Percentiles rank a stretch among this genome's conserved stretches.
phyloP scores from a whole-genome alignment of 495 filamentous ascomycete genomes.

The Lichenothelia convexa region DNA sequence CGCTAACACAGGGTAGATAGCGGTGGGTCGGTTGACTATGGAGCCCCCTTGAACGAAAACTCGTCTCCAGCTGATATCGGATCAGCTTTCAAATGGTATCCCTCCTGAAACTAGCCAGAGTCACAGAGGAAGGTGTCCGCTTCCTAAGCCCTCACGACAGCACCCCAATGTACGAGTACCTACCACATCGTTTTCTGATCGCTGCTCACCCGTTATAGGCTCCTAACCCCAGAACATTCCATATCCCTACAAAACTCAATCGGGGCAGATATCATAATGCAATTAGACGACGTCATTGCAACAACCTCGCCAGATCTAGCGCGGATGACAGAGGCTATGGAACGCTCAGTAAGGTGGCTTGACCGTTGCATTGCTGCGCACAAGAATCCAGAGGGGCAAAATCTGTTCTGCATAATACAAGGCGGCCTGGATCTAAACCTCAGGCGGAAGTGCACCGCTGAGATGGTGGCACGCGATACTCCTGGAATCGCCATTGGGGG shows the following conservation, averaged over 20 bases:
- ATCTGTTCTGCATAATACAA: constrained; percentile 98
- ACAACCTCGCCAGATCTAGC: constrained; percentile 77
- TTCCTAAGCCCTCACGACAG: constrained; percentile 93
- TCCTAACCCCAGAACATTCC: constrained; percentile 92
- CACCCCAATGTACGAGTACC: constrained; percentile 52
- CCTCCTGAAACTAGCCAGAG: constrained; percentile 75
- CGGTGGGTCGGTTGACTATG: constrained; percentile 55
- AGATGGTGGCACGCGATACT: constrained; percentile 83
- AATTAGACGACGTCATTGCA: constrained; percentile 91
- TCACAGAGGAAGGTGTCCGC: constrained; percentile 89
- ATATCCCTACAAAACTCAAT: constrained; percentile 94
- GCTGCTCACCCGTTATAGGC: constrained; percentile 22
- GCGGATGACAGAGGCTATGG: constrained; percentile 87
- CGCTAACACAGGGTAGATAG: constrained; percentile 40
- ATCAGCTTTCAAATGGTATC: constrained; percentile 95
- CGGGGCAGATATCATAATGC: constrained; percentile 98
- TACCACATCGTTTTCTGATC: not conserved
- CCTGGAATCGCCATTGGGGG: constrained; percentile 95
- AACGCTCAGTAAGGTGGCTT: constrained; percentile 93
- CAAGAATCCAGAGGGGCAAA: constrained; percentile 64
- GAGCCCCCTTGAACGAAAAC: constrained; percentile 4
- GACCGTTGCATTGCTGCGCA: constrained; percentile 92
- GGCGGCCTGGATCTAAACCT: constrained; percentile 85
- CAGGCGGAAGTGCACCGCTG: constrained; percentile 61
- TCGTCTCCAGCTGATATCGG: constrained; percentile 10